Percentiles rank a stretch among this genome's conserved stretches.
phyloP scores from a whole-genome alignment of 129 eudicot species.

The Escallonia rubra region DNA sequence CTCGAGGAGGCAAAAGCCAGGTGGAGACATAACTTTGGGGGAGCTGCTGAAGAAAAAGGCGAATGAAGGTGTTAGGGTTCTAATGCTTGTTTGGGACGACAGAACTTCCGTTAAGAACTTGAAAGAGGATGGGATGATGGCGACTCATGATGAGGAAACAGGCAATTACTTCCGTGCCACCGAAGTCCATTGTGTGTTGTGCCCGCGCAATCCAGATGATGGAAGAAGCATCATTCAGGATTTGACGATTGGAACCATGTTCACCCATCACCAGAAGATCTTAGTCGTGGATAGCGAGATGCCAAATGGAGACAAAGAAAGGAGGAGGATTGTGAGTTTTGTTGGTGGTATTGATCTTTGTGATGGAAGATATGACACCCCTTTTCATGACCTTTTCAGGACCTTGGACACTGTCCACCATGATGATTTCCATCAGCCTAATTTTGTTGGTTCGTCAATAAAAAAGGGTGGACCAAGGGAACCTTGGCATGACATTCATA shows the following conservation, averaged over 20 bases:
- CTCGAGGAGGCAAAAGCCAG: conserved; percentile 21
- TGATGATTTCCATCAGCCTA: conserved; percentile 29
- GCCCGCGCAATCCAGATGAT: conserved; percentile 20
- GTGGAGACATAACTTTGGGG: conserved; percentile 16
- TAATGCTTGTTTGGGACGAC: conserved; percentile 20
- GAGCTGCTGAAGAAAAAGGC: conserved; percentile 25
- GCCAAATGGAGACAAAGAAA: conserved; percentile 14
- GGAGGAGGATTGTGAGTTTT: conserved; percentile 32
- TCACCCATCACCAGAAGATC: conserved; percentile 27
- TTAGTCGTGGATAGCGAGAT: conserved; percentile 21
- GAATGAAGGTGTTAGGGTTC: conserved; percentile 18
- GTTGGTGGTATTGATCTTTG: conserved; percentile 28
- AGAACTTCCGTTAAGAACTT: conserved; percentile 9
- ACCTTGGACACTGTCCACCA: conserved; percentile 22
- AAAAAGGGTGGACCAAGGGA: conserved; percentile 33
- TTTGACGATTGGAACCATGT: conserved; percentile 19
- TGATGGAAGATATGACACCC: conserved; percentile 33
- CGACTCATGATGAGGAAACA: conserved; percentile 22
- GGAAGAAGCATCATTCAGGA: conserved; percentile 24
- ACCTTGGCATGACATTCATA: conserved; percentile 35
- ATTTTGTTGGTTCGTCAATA: conserved; percentile 19
- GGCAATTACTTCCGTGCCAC: conserved; percentile 7
- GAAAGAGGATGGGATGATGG: conserved; percentile 15
- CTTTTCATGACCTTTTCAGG: conserved; percentile 19
- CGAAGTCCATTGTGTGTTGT: conserved; percentile 14